Conservation (phyloP, 2,329 filamentous ascomycete species). For the Daldinia sp. region DNA sequence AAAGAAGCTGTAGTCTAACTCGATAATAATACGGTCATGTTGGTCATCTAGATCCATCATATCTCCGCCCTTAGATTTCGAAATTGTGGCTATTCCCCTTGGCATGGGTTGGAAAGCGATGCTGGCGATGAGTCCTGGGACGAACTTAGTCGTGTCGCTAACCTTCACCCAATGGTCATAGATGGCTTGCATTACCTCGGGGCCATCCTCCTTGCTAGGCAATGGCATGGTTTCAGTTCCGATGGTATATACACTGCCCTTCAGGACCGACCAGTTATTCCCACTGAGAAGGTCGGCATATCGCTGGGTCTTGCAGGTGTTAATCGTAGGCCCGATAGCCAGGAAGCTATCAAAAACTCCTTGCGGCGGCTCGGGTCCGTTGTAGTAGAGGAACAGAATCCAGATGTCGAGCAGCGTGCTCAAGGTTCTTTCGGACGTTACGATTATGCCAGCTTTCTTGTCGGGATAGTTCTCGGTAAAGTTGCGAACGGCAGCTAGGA, state of each 20-base stretch:
- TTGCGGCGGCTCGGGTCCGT: conserved; percentile 65
- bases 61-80: conserved; percentile 53
- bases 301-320: conserved; percentile 60
- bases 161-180: conserved; percentile 53
- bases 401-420: conserved; percentile 63
- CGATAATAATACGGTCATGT: conserved; percentile 57
- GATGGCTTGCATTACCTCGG: conserved; percentile 50
- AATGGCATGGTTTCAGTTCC: conserved; percentile 55
- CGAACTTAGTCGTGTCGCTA: conserved; percentile 43
- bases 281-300: conserved; percentile 60
- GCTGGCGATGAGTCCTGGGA: conserved; percentile 50
- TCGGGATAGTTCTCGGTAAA: conserved; percentile 70
- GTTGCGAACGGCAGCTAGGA: conserved; percentile 64
- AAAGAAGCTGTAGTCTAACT: conserved; percentile 58
- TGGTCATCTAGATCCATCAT: conserved; percentile 56
- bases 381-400: conserved; percentile 73
- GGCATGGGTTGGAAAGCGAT: conserved; percentile 57
- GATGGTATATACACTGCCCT: conserved; percentile 55
- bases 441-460: conserved; percentile 70
- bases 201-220: conserved; percentile 46
- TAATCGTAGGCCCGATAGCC: conserved; percentile 57
- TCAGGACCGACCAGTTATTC: conserved; percentile 57
- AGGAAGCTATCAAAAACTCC: conserved; percentile 69
- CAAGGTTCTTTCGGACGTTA: conserved; percentile 63
- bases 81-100: conserved; percentile 51